Conservation (phyloP, 345 rosid genomes). For the Melaleuca quinquenervia region DNA sequence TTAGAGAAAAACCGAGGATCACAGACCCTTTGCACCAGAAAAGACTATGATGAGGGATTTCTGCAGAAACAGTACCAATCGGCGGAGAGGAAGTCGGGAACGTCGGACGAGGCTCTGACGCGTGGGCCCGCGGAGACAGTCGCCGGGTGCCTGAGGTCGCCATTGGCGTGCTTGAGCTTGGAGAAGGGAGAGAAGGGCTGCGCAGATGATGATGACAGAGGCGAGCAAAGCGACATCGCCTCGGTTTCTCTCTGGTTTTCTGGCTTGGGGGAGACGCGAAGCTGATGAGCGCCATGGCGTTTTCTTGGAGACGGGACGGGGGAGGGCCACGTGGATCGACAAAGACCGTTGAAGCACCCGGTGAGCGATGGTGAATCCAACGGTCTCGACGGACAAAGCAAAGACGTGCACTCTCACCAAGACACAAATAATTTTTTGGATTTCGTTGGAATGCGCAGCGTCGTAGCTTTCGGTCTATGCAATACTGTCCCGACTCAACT, state of each 20-base stretch:
- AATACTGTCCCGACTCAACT: too few species aligned
- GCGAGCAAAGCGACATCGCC: constrained; percentile 49
- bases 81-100: constrained; percentile 81
- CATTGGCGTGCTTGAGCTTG: constrained; percentile 18
- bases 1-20: not conserved
- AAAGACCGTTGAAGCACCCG: not conserved
- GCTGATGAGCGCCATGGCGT: not conserved
- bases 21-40: not conserved
- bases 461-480: too few species aligned
- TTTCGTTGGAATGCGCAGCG: too few species aligned
- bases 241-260: not conserved
- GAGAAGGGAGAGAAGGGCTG: constrained; percentile 17
- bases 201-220: constrained; percentile 9
- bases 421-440: not conserved
- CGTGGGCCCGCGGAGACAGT: constrained; percentile 17
- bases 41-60: not conserved
- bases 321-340: not conserved
- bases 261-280: not conserved
- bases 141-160: constrained; percentile 5
- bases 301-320: not conserved
- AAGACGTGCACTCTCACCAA: not conserved
- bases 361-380: not conserved
- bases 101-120: constrained; percentile 57
- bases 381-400: not conserved
- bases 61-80: constrained; percentile 41